Evolutionary conservation across 176 grass and related monocot species (phyloP).

Genomic region (Juncus inflexus): DNA sequence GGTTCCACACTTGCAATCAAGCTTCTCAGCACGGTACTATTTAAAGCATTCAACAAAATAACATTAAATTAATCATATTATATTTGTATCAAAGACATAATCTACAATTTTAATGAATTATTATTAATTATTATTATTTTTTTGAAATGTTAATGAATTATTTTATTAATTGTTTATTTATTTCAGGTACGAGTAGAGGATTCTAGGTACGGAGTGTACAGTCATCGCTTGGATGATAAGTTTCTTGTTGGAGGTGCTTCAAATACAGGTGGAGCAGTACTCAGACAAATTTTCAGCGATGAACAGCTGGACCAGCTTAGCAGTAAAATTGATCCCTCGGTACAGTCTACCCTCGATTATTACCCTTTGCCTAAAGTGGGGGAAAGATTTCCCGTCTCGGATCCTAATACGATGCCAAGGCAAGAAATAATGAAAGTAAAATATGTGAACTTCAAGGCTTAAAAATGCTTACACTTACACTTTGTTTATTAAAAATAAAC

Average conservation of each 20-base stretch:
- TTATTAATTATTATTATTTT: too few relatives aligned
- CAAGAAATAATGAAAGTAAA: constrained; percentile 1
- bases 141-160: too few relatives aligned
- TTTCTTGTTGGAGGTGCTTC: constrained; percentile 85
- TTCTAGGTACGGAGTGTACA: constrained; percentile 71
- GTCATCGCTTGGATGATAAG: constrained; percentile 60
- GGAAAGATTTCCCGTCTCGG: constrained; percentile 66
- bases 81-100: too few relatives aligned
- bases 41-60: too few relatives aligned
- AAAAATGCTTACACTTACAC: neutral
- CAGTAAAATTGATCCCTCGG: constrained; percentile 37
- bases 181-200: constrained; percentile 41
- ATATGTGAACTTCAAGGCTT: too few relatives aligned
- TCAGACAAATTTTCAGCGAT: constrained; percentile 65
- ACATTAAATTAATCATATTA: too few relatives aligned
- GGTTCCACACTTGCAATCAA: constrained; percentile 84
- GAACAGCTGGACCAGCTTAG: constrained; percentile 42
- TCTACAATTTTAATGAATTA: too few relatives aligned
- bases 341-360: constrained; percentile 49
- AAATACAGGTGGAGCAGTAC: constrained; percentile 57
- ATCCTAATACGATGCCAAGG: constrained; percentile 67
- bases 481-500: neutral
- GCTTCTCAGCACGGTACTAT: constrained; percentile 43
- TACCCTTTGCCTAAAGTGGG: constrained; percentile 60
- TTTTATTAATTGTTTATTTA: too few relatives aligned